Percentiles rank a stretch among this genome's conserved stretches.
phyloP scores from a whole-genome alignment of 805 yeast species.

The Saccharomycopsis guyanensis region DNA sequence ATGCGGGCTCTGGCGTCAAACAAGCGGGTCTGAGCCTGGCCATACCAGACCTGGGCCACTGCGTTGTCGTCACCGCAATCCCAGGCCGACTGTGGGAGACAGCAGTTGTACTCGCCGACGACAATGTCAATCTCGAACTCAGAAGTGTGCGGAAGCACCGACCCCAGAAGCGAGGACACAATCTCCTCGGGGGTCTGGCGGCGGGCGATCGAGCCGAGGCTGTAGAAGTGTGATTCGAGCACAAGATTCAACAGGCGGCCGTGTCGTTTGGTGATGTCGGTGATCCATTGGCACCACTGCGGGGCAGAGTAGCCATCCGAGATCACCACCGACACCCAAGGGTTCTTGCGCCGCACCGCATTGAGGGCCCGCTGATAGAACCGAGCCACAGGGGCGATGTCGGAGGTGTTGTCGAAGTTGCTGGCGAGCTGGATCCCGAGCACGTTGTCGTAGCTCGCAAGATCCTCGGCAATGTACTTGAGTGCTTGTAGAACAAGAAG shows the following conservation, averaged over 20 bases:
- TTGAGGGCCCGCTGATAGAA: conserved; percentile 61
- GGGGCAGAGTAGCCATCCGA: conserved; percentile 93
- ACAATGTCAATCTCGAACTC: conserved; percentile 52
- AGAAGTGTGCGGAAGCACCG: conserved; percentile 16
- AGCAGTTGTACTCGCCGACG: conserved; percentile 89
- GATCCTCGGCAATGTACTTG: conserved; percentile 53
- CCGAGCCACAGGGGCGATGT: too few relatives aligned
- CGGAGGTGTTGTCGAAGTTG: conserved; percentile 62
- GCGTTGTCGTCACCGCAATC: too few relatives aligned
- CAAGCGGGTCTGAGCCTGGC: conserved; percentile 41
- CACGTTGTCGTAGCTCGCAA: conserved; percentile 54
- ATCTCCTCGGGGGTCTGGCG: too few relatives aligned
- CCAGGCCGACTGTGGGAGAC: too few relatives aligned
- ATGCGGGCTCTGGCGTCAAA: conserved; percentile 45
- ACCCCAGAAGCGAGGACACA: too few relatives aligned
- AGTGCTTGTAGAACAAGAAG: conserved; percentile 43
- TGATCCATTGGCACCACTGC: conserved; percentile 65
- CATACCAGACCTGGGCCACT: conserved; percentile 44
- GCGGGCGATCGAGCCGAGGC: too few relatives aligned
- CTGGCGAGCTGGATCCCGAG: conserved; percentile 79
- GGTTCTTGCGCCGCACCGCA: conserved; percentile 49
- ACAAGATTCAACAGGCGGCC: background rate
- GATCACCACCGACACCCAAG: conserved; percentile 55
- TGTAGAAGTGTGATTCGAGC: background rate
- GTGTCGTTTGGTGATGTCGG: conserved; percentile 33